Conservation (phyloP, 169 alveolate genomes). For the Cystoisospora suis region DNA sequence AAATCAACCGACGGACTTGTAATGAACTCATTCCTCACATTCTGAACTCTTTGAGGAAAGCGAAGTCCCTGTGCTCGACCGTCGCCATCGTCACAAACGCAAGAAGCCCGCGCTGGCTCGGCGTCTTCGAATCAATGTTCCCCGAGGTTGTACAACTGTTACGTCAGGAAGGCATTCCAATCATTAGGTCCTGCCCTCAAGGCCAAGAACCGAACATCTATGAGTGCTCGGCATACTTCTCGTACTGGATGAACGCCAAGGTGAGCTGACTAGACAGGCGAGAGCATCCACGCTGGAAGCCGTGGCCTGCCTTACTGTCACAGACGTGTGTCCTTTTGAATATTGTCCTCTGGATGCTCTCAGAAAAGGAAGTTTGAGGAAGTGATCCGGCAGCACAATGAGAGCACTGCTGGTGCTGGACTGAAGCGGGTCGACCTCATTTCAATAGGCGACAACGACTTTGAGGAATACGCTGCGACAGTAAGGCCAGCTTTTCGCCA, state of each 20-base stretch:
- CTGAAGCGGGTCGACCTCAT: slow-evolving; percentile 71
- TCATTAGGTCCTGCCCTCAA: slow-evolving; percentile 77
- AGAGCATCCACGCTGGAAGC: neutral
- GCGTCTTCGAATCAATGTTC: slow-evolving; percentile 77
- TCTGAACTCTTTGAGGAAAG: slow-evolving; percentile 69
- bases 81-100: slow-evolving; percentile 86
- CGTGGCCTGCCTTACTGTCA: neutral
- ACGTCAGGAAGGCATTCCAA: slow-evolving; percentile 72
- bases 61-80: slow-evolving; percentile 73
- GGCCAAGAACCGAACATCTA: slow-evolving; percentile 76
- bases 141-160: slow-evolving; percentile 77
- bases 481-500: slow-evolving; percentile 43
- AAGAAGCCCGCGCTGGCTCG: slow-evolving; percentile 79
- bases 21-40: slow-evolving; percentile 72
- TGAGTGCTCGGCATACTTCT: slow-evolving; percentile 75
- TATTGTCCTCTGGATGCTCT: neutral
- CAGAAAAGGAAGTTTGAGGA: slow-evolving; percentile 76
- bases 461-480: slow-evolving; percentile 83
- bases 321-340: neutral
- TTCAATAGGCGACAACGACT: slow-evolving; percentile 82
- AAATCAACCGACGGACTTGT: slow-evolving; percentile 73
- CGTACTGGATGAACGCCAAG: slow-evolving; percentile 85
- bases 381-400: slow-evolving; percentile 65
- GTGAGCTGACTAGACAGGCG: too few relatives aligned
- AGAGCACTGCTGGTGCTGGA: slow-evolving; percentile 40